Base-by-base conservation (phyloP, 2,329 filamentous ascomycete genomes). In the Clonostachys sp. region DNA sequence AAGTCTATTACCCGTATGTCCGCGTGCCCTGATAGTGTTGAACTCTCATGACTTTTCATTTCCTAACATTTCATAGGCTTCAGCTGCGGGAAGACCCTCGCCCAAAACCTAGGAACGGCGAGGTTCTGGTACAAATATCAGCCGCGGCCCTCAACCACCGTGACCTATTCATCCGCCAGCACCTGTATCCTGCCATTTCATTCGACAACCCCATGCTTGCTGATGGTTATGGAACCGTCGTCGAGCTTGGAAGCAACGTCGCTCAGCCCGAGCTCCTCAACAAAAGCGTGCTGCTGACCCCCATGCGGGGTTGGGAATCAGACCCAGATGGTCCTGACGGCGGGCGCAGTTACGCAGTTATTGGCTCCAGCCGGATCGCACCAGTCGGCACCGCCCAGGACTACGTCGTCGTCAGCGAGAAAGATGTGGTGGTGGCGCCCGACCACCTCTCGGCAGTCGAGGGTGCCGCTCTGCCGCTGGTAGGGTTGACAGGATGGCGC, bases 121-220 rank as follows among this genome's bases (percentile, higher is more conserved):
- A 96, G 64, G 73, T 96, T 54, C 74, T 95, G 7, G 73, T 97
- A 52, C 83, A 81, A 59, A 74, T 97, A 60, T 78, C 80, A 35
- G 88, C 91, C 45, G 88, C 86, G 2, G 87, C 92, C 13, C 83
- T 97, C 45, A 97, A 97, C 73, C 94, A 97, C 72, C 87, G 91
- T 58, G 94, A 97, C 66, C 82, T 95, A 56, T 97, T 96, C 72
- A 87, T 95, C 67, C 88, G 92, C 47, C 91, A 94, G 66, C 86
- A 91, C 61, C 82, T 95, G 39, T 97, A 97, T 73, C 92, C 92
- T 0, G 86, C 81, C 56, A 86, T 90, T 46, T 86, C 87, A 12
- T 95, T 95, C 65, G 77, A 80, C 50, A 75, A 84, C 6, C 89
- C 92, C 1, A 72, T 97, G 40, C 78, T 95, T 24, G 83, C 91